A percentile compares a stretch with the other conserved stretches of the same genome.
These are phyloP conservation scores for Xerocomus minutiporus DNA, from an alignment of 1,284 basidiomycete species.

Conservation along the genomic window DNA sequence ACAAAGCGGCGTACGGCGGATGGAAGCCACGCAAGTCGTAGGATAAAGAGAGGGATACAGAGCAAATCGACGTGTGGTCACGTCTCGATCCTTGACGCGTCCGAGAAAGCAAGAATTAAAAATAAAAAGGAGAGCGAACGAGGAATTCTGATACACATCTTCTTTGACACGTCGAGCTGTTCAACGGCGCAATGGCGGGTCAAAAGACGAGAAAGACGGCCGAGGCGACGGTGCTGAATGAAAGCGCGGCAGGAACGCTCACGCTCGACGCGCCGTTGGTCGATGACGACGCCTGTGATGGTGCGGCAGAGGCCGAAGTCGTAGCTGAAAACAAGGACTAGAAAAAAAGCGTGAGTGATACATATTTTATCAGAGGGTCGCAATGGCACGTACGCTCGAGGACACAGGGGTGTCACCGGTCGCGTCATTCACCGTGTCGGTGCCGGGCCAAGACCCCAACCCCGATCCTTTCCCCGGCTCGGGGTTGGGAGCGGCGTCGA, in stretches of 20 bases:
- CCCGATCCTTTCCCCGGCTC: neutral
- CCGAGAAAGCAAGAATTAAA: neutral
- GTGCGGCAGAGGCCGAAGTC: neutral
- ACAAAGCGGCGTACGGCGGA: neutral
- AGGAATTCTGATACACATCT: neutral
- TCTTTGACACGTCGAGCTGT: too few relatives aligned
- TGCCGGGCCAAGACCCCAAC: neutral
- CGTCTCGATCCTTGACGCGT: neutral
- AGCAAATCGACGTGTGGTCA: neutral
- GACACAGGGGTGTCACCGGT: neutral
- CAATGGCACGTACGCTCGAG: neutral
- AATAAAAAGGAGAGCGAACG: neutral
- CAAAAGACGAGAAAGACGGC: constrained; percentile 11
- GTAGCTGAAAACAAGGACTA: neutral
- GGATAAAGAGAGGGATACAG: neutral
- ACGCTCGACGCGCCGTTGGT: constrained; percentile 13
- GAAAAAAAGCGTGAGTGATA: neutral
- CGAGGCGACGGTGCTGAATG: constrained; percentile 8
- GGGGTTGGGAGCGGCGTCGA: neutral
- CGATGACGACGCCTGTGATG: neutral
- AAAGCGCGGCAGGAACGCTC: constrained; percentile 5
- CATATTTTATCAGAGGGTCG: too few relatives aligned
- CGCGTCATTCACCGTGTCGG: neutral
- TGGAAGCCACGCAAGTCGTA: neutral
- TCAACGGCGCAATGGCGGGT: neutral